A percentile compares a stretch with the other conserved stretches of the same genome.
These are phyloP conservation scores for Fusarium acutatum DNA, from an alignment of 2,329 filamentous ascomycete species.

Conservation along the genomic window DNA sequence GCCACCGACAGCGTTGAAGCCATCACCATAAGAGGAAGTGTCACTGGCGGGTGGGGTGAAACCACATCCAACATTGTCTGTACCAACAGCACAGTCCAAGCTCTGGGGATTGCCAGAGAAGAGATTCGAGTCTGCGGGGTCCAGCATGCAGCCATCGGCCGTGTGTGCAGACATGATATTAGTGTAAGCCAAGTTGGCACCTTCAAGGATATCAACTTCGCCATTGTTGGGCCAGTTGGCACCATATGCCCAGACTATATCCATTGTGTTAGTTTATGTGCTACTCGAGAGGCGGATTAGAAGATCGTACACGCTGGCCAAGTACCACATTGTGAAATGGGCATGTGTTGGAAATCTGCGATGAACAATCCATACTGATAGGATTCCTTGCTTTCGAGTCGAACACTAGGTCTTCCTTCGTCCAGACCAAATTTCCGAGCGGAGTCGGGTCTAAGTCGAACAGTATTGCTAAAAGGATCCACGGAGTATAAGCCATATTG, in stretches of 20 bases:
- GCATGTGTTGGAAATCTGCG: slow-evolving; percentile 78
- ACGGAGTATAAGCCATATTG: slow-evolving; percentile 53
- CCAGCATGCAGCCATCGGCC: slow-evolving; percentile 44
- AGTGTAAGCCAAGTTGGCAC: slow-evolving; percentile 67
- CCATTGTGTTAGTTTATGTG: slow-evolving; percentile 6
- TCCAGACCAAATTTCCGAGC: slow-evolving; percentile 48
- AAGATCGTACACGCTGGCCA: slow-evolving; percentile 73
- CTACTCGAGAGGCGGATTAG: neutral
- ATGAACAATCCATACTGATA: slow-evolving; percentile 76
- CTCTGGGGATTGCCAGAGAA: slow-evolving; percentile 42
- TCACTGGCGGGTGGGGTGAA: slow-evolving; percentile 52
- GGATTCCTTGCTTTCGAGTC: slow-evolving; percentile 69
- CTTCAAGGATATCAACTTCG: slow-evolving; percentile 77
- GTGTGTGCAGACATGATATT: slow-evolving; percentile 73
- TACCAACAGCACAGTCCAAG: slow-evolving; percentile 50
- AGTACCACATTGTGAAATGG: slow-evolving; percentile 72
- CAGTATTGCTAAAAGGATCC: slow-evolving; percentile 51
- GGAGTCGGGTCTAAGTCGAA: slow-evolving; percentile 58
- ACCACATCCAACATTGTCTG: slow-evolving; percentile 55
- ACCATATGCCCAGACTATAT: slow-evolving; percentile 62
- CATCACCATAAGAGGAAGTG: slow-evolving; percentile 63
- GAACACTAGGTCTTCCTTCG: slow-evolving; percentile 66
- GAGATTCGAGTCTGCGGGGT: slow-evolving; percentile 25
- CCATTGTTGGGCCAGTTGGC: slow-evolving; percentile 68
- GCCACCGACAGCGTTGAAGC: slow-evolving; percentile 73